phyloP scores from a whole-genome alignment of 768 basidiomycete species.

The Holtermanniella nyarrowii region DNA sequence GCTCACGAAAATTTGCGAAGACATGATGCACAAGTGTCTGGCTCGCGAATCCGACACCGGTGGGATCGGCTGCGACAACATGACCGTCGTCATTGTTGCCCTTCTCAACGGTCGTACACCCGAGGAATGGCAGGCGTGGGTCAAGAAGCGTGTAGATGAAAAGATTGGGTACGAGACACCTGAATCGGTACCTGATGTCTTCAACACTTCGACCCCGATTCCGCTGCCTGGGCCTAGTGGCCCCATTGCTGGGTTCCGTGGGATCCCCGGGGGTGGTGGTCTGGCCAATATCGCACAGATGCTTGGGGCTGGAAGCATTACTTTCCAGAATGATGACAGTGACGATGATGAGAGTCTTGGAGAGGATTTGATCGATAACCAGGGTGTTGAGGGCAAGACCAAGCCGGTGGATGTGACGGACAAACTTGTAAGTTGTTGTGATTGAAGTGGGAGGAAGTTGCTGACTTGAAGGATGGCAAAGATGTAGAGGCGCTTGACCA shows the following conservation, averaged over 20 bases:
- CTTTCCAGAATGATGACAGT: conserved; percentile 51
- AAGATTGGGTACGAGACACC: conserved; percentile 72
- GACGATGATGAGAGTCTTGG: conserved; percentile 50
- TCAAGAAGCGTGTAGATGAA: conserved; percentile 67
- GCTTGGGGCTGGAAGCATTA: conserved; percentile 55
- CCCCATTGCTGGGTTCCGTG: conserved; percentile 33
- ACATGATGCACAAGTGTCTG: conserved; percentile 82
- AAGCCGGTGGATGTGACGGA: conserved; percentile 21
- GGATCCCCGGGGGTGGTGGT: conserved; percentile 35
- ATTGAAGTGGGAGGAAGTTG: background rate
- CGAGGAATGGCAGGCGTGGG: conserved; percentile 86
- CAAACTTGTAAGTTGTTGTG: conserved; percentile 12
- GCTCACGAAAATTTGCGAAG: conserved; percentile 73
- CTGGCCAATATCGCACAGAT: conserved; percentile 51
- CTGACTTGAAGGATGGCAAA: background rate
- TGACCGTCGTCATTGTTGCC: conserved; percentile 89
- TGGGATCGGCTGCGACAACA: conserved; percentile 97
- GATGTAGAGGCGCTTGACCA: too few species aligned
- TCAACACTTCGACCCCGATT: conserved; percentile 12
- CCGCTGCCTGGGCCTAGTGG: conserved; percentile 5
- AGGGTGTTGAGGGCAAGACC: conserved; percentile 14
- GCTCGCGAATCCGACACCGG: conserved; percentile 87
- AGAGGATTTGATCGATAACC: conserved; percentile 40
- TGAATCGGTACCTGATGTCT: conserved; percentile 58
- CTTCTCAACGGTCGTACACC: conserved; percentile 75